Base-by-base conservation (phyloP, 2,329 filamentous ascomycete species). In the Paraconiothyrium sp. region DNA sequence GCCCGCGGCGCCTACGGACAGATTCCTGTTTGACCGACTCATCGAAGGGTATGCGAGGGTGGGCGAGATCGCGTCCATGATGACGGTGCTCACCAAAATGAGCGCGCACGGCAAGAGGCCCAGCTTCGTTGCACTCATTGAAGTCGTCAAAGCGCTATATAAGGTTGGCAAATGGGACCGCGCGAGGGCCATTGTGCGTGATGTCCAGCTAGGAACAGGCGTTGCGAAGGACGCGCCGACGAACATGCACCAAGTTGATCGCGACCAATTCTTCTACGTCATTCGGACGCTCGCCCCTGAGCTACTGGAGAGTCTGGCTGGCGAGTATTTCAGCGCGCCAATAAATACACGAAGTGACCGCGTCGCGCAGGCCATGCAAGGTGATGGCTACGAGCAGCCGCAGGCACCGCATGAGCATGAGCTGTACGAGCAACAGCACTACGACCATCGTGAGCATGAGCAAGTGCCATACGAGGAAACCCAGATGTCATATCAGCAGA, bases 1-100 rank as follows among this genome's bases (percentile, higher is more conserved):
- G 0, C 61, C 69, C 2, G 61, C 69, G 20, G 71, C 72, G 24
- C 70, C 69, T 22, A 78, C 82, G 24, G 86, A 91, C 72, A 81
- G 83, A 61, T 78, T 86, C 27, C 88, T 93, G 68, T 93, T 89
- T 84, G 90, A 92, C 76, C 85, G 89, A 57, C 82, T 90, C 63
- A 85, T 93, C 65, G 86, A 88, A 71, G 90, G 89, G 1, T 92
- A 90, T 73, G 86, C 89, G 8, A 67, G 77, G 13, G 77, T 80
- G 10, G 85, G 85, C 49, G 83, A 89, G 60, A 78, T 83, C 0
- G 74, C 75, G 37, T 80, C 76, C 48, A 80, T 81, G 76, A 78
- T 83, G 70, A 70, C 69, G 6, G 79, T 83, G 48, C 70, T 84
- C 34, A 69, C 67, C 11, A 72, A 71, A 34, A 80, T 82, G 76